phyloP scores from a whole-genome alignment of 805 yeast genomes.

The Monosporozyma unispora region DNA sequence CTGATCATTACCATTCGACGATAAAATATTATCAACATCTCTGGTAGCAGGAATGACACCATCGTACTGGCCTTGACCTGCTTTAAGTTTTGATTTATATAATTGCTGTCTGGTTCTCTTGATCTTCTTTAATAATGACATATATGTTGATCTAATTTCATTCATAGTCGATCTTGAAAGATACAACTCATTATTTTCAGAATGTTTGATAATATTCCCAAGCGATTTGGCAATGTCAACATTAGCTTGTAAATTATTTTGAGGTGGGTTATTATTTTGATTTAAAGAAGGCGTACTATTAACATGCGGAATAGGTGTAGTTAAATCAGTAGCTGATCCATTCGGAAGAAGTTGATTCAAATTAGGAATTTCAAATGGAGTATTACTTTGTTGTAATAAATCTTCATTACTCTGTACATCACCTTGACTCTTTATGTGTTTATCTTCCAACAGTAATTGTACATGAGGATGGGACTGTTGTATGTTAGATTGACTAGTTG shows the following conservation, averaged over 20 bases:
- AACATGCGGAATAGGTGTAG: background rate
- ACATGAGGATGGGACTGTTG: background rate
- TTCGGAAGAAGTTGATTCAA: conserved; percentile 10
- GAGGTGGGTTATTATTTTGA: background rate
- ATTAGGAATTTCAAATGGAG: conserved; percentile 12
- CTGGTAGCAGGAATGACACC: conserved; percentile 4
- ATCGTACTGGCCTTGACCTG: conserved; percentile 12
- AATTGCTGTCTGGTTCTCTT: conserved; percentile 14
- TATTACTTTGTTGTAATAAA: background rate
- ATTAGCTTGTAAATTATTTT: conserved; percentile 14
- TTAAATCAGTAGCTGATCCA: background rate
- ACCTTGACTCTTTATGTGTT: background rate
- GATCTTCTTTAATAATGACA: conserved; percentile 18
- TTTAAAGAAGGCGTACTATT: background rate
- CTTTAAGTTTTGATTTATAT: conserved; percentile 7
- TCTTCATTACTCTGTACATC: background rate
- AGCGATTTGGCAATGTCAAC: conserved; percentile 27
- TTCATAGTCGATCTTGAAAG: conserved; percentile 21
- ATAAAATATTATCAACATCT: background rate
- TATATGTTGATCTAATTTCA: conserved; percentile 22
- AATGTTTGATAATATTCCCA: conserved; percentile 24
- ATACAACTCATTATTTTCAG: conserved; percentile 22
- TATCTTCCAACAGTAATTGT: background rate
- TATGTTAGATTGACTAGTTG: background rate
- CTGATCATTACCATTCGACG: background rate